A percentile compares a stretch with the other conserved stretches of the same genome.
Evolutionary conservation across 1,284 basidiomycete species (phyloP).

Genomic region (Malassezia dermatis): DNA sequence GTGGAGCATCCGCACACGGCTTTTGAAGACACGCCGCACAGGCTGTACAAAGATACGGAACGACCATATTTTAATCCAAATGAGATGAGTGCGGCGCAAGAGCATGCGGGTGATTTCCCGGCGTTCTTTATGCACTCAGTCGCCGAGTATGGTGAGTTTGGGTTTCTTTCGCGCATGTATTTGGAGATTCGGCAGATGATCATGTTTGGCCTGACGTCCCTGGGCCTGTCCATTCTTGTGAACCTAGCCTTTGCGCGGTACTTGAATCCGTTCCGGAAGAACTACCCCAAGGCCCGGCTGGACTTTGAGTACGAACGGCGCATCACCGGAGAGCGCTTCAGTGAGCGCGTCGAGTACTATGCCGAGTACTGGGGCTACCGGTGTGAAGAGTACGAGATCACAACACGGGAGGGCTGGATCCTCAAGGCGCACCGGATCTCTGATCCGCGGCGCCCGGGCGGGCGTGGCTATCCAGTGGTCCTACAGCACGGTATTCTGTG

Average conservation of each 20-base stretch:
- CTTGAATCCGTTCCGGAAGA: slow-evolving; percentile 41
- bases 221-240: slow-evolving; percentile 24
- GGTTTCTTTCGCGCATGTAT: slow-evolving; percentile 23
- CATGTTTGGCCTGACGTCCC: slow-evolving; percentile 28
- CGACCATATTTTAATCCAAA: neutral
- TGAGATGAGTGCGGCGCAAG: neutral
- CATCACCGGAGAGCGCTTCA: slow-evolving; percentile 44
- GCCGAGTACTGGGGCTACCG: slow-evolving; percentile 48
- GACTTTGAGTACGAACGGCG: slow-evolving; percentile 45
- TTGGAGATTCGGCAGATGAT: slow-evolving; percentile 34
- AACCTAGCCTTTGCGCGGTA: slow-evolving; percentile 30
- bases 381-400: slow-evolving; percentile 46
- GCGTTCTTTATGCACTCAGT: slow-evolving; percentile 45
- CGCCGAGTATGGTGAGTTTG: slow-evolving; percentile 36
- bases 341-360: slow-evolving; percentile 40
- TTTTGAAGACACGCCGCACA: neutral
- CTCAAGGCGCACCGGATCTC: slow-evolving; percentile 46
- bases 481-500: slow-evolving; percentile 47
- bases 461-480: slow-evolving; percentile 42
- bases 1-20: slow-evolving; percentile 9
- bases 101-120: slow-evolving; percentile 4
- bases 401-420: slow-evolving; percentile 45
- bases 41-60: neutral
- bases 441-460: slow-evolving; percentile 38
- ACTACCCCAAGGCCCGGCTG: slow-evolving; percentile 28